Percentiles rank a stretch among this genome's conserved stretches.
Evolutionary conservation across 768 basidiomycete species (phyloP).

Genomic region (Termitomyces titanicus): DNA sequence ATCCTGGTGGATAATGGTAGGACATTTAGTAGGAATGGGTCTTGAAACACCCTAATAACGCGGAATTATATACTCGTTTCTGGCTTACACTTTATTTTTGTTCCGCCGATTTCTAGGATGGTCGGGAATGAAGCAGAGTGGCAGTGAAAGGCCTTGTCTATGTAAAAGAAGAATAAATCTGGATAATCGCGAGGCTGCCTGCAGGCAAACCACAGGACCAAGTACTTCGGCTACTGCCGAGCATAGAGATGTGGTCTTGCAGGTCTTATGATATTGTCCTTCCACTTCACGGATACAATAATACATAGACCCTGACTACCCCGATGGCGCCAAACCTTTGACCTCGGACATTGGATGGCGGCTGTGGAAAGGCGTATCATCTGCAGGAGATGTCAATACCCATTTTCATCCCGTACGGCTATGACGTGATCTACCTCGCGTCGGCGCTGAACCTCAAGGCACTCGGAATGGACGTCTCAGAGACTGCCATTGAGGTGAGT

Average conservation of each 20-base stretch:
- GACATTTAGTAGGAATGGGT: background rate
- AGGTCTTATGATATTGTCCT: no score
- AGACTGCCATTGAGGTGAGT: slow-evolving; percentile 44
- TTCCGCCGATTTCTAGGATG: background rate
- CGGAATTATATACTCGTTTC: background rate
- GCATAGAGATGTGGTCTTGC: no score
- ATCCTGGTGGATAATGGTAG: slow-evolving; percentile 14
- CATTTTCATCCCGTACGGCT: slow-evolving; percentile 38
- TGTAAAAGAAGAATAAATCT: background rate
- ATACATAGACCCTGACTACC: no score
- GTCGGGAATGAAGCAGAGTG: background rate
- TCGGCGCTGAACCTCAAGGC: slow-evolving; percentile 43
- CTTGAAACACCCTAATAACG: background rate
- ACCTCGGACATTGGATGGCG: slow-evolving; percentile 31
- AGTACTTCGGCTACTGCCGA: slow-evolving; percentile 5
- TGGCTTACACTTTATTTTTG: slow-evolving; percentile 8
- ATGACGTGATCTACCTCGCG: slow-evolving; percentile 59
- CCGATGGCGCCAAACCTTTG: slow-evolving; percentile 13
- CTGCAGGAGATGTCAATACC: background rate
- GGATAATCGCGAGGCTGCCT: background rate
- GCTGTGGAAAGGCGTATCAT: slow-evolving; percentile 39
- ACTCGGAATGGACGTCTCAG: slow-evolving; percentile 53
- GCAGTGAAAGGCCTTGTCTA: background rate
- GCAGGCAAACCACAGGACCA: background rate
- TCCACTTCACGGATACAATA: no score